Evolutionary conservation across 225 moss, liverwort and hornwort genomes (phyloP), one percentile per base, ranked within the genome.

Genomic region (Anthoceros angustus): DNA sequence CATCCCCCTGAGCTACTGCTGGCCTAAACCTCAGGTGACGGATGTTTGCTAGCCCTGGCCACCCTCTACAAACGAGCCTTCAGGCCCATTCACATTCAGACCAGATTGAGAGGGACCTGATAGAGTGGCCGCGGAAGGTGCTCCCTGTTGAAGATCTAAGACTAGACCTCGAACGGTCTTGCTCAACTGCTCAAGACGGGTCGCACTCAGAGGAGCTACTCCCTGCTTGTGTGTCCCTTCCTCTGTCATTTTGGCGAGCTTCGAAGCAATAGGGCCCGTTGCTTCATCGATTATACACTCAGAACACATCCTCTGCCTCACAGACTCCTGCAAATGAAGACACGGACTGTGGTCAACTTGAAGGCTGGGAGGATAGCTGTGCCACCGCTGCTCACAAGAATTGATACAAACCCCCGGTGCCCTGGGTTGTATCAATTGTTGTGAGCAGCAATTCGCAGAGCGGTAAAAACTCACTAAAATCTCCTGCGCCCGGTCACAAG

Each of bases 201-300:
- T 80, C n/a, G 92, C 95, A 79, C 95, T 98, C 49, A 98, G 75
- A 25, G 89, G 86, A 41, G 95, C 88, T 64, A 92, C 81, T 18
- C 87, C 84, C 12, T 83, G 84, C 70, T 73, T 82, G 63, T 82
- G 90, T 6, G 75, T 65, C 24, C 74, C 88, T 25, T 87, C 89
- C 74, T 80, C 87, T 10, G 77, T 74, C 62, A 84, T 14, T 66
- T 91, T 86, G 55, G 74, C 72, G 40, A 67, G 75, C 72, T 86
- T 92, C 26, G 80, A 79, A 40, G 81, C 85, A 64, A 92, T 73
- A 40, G 95, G 79, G n/a, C 92, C 95, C 66, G 95, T 98, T 41
- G 95, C 95, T 82, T 91, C 95, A 65, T 98, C 95, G 66, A 98
- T 91, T 62, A 98, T 74, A 72, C 88, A 89, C 71, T 98, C 95